Base-by-base conservation (phyloP, 495 filamentous ascomycete species). In the Platismatia glauca region DNA sequence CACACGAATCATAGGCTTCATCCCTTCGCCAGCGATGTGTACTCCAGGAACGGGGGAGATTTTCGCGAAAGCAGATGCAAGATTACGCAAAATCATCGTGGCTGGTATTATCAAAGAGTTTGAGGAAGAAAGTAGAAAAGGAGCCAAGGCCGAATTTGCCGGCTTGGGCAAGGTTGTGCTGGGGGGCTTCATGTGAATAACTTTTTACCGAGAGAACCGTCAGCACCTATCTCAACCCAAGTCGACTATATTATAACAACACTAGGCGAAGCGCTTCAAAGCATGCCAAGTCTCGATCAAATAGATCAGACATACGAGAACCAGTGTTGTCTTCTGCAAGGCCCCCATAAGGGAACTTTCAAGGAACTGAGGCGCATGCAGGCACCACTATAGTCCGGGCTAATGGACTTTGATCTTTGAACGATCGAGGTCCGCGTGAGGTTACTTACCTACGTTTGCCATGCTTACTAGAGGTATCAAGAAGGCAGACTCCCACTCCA, bases 41-140 rank as follows among this genome's bases (percentile, higher is more conserved):
- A 74, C 70, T 11, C 78, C 81, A 7, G 74, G 75, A 7, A 82
- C 95, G 0, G 79, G 78, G 6, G 94, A 97, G 70, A 73, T 89
- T 52, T 99, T 99, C 61, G 82, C 84, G 27, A 97, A 97, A 73
- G 90, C 90, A 3, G 94, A 99, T 74, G 80, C 84, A 18, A 88
- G 81, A 66, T 76, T 99, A 7, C 78, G 90, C 58, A 97, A 95
- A 73, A 83, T 95, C 48, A 86, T 99, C 61, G 81, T 99, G 3
- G 82, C 86, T 55, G 87, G 86, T 4, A 84, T 94, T 9, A 84
- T 96, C 33, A 87, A 89, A 66, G 95, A 99, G 71, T 97, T 97
- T 74, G 95, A 97, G 74, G 94, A 97, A 35, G 80, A 80, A 16
- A 91, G 87, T 67, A 78, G 93, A 64, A 77, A 73, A 46, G 85